Evolutionary conservation across 495 filamentous ascomycete species (phyloP).

Genomic region (Penicillium dipodomyicola): DNA sequence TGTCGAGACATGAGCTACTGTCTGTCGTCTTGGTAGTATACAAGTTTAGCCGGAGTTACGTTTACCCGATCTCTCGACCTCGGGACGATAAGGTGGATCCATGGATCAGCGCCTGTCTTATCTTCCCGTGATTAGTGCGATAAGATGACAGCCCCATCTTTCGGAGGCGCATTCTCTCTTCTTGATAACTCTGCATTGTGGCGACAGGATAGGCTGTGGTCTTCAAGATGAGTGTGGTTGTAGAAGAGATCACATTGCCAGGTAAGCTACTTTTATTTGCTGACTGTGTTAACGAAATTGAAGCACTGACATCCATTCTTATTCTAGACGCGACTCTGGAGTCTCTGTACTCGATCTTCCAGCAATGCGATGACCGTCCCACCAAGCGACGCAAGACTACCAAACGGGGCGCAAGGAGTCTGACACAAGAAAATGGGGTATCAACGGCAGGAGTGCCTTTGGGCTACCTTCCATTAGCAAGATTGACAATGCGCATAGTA

Average conservation of each 20-base stretch:
- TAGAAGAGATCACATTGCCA: constrained; percentile 21
- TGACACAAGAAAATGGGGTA: constrained; percentile 22
- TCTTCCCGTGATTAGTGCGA: background rate
- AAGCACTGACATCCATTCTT: constrained; percentile 13
- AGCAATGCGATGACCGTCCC: constrained; percentile 22
- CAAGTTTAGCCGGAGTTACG: background rate
- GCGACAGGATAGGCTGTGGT: constrained; percentile 1
- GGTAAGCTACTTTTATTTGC: constrained; percentile 16
- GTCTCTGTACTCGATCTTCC: constrained; percentile 27
- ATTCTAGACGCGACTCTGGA: constrained; percentile 27
- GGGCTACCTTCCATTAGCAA: constrained; percentile 41
- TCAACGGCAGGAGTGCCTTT: constrained; percentile 24
- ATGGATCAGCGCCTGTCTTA: background rate
- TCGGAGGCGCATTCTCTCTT: background rate
- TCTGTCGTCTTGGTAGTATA: background rate
- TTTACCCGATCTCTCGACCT: background rate
- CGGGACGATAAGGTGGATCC: background rate
- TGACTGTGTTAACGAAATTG: background rate
- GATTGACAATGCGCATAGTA: constrained; percentile 36
- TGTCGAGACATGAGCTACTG: no score
- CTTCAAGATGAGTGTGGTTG: constrained; percentile 29
- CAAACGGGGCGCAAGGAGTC: constrained; percentile 19
- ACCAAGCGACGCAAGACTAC: constrained; percentile 41
- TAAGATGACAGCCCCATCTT: background rate
- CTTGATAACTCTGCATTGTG: constrained; percentile 2